These are phyloP conservation scores for Petunia hybrid DNA, from an alignment of 305 asterid species.

Conservation along the genomic window DNA sequence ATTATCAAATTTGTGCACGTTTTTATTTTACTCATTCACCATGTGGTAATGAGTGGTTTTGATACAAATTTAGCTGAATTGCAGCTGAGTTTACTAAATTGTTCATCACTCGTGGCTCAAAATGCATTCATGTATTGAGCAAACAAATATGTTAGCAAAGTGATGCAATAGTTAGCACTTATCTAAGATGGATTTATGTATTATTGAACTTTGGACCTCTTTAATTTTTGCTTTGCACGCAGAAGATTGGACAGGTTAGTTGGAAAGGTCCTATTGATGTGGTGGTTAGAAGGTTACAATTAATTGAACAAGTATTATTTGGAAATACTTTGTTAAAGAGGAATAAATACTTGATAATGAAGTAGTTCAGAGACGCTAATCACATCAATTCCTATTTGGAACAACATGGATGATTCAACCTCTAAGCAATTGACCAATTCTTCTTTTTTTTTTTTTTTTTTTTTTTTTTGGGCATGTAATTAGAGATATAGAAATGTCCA, in stretches of 20 bases:
- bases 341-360: too few relatives aligned
- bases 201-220: neutral
- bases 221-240: neutral
- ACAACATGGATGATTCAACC: too few relatives aligned
- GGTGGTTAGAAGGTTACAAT: neutral
- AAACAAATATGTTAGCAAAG: constrained; percentile 6
- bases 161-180: neutral
- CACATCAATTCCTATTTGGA: too few relatives aligned
- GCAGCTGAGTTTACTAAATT: neutral
- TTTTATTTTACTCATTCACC: neutral
- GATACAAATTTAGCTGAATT: neutral
- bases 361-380: too few relatives aligned
- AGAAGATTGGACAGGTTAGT: neutral
- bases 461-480: too few relatives aligned
- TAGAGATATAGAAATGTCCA: too few relatives aligned
- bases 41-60: neutral
- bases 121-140: neutral
- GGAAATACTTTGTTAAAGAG: too few relatives aligned
- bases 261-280: neutral
- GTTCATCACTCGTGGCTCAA: neutral
- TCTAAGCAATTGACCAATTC: too few relatives aligned
- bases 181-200: neutral
- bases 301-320: neutral
- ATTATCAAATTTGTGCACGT: neutral
- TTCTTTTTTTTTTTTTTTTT: too few relatives aligned